These are phyloP conservation scores for Scedosporium boydii DNA, from an alignment of 2,329 filamentous ascomycete genomes.

Conservation along the genomic window DNA sequence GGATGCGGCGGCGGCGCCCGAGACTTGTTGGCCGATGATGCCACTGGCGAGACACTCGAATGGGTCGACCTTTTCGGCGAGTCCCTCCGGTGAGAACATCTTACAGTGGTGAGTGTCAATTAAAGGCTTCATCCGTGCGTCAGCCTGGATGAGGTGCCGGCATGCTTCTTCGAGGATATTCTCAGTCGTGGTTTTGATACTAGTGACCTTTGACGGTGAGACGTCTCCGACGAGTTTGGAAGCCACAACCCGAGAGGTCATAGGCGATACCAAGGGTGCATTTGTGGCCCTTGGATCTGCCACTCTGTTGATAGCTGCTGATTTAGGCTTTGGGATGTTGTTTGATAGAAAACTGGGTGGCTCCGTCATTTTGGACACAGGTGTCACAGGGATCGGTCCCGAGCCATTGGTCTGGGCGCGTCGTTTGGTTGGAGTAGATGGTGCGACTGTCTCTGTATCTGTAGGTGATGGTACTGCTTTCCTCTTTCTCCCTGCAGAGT, in stretches of 20 bases:
- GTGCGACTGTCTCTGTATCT: neutral
- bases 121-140: constrained; percentile 60
- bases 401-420: neutral
- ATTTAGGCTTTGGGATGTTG: neutral
- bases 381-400: neutral
- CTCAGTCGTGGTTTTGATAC: constrained; percentile 47
- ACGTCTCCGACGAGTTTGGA: constrained; percentile 24
- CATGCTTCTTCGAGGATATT: constrained; percentile 67
- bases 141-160: constrained; percentile 62
- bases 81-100: constrained; percentile 69
- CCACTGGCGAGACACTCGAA: constrained; percentile 75
- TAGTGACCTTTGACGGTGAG: constrained; percentile 18
- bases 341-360: neutral
- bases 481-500: neutral
- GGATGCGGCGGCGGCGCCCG: constrained; percentile 77
- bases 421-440: neutral
- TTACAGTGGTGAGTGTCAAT: constrained; percentile 68
- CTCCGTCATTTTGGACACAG: neutral
- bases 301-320: neutral
- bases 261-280: constrained; percentile 51
- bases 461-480: neutral
- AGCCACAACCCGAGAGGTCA: constrained; percentile 53
- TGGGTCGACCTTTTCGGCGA: constrained; percentile 81
- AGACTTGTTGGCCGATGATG: constrained; percentile 95
- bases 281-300: constrained; percentile 4